These are phyloP conservation scores for Phaffia australis DNA, from an alignment of 768 basidiomycete species.

Conservation along the genomic window DNA sequence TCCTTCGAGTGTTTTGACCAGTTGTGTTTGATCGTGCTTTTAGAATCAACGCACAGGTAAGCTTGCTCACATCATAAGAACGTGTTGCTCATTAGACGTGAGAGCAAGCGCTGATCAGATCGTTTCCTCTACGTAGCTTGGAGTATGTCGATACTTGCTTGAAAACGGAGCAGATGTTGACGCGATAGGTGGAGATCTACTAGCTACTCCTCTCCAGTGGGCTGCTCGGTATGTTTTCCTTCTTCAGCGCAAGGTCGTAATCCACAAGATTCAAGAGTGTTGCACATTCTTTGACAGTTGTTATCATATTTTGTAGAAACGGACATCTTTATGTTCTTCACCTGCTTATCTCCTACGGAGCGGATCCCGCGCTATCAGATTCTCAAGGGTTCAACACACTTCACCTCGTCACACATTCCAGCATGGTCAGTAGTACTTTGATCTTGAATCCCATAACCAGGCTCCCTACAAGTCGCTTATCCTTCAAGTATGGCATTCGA, in stretches of 20 bases:
- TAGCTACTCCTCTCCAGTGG: conserved; percentile 95
- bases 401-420: conserved; percentile 60
- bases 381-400: conserved; percentile 92
- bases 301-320: conserved; percentile 45
- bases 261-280: neutral
- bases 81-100: conserved; percentile 32
- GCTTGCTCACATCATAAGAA: neutral
- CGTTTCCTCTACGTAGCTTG: conserved; percentile 44
- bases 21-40: neutral
- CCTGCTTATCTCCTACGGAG: conserved; percentile 73
- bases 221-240: conserved; percentile 52
- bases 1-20: neutral
- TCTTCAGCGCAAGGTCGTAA: neutral
- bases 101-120: neutral
- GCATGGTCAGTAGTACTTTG: conserved; percentile 17
- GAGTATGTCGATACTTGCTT: conserved; percentile 72
- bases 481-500: neutral
- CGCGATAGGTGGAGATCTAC: conserved; percentile 81
- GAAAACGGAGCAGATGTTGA: conserved; percentile 93
- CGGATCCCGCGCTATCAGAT: conserved; percentile 84
- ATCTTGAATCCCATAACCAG: neutral
- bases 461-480: no score
- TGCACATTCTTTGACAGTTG: neutral
- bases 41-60: conserved; percentile 27
- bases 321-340: conserved; percentile 95